A percentile compares a stretch with the other conserved stretches of the same genome.
Evolutionary conservation across 2,329 filamentous ascomycete genomes (phyloP).

Genomic region (Mycocentrospora acerina): DNA sequence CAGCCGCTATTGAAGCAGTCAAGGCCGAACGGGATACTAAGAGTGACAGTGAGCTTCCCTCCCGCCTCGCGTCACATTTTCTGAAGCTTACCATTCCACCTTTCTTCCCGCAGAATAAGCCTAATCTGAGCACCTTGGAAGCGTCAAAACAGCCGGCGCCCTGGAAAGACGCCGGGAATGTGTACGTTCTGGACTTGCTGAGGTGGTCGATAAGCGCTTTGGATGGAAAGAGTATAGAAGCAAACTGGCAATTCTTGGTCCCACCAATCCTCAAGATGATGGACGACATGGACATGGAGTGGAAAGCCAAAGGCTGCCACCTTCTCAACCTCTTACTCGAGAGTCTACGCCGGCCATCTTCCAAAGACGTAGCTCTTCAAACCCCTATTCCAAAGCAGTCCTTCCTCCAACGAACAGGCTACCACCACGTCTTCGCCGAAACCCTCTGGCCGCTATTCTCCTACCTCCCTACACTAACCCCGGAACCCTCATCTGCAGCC

Average conservation of each 20-base stretch:
- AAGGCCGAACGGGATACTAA: conserved; percentile 46
- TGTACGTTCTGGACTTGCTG: conserved; percentile 58
- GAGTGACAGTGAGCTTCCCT: conserved; percentile 54
- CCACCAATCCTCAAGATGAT: conserved; percentile 69
- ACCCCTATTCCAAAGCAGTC: conserved; percentile 25
- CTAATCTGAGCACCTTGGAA: conserved; percentile 49
- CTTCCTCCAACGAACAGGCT: conserved; percentile 56
- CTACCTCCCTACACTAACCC: conserved; percentile 75
- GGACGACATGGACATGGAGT: conserved; percentile 60
- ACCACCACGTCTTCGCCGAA: conserved; percentile 68
- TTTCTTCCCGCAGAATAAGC: conserved; percentile 56
- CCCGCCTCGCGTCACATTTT: conserved; percentile 54
- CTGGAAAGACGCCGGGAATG: conserved; percentile 59
- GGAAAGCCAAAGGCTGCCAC: conserved; percentile 59
- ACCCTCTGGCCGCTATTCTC: conserved; percentile 71
- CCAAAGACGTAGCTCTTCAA: background rate
- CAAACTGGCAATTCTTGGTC: conserved; percentile 67
- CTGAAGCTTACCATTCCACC: conserved; percentile 66
- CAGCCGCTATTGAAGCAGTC: conserved; percentile 49
- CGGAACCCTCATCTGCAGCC: conserved; percentile 66
- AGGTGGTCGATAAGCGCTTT: conserved; percentile 60
- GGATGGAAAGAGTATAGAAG: conserved; percentile 53
- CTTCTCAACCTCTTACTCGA: conserved; percentile 58
- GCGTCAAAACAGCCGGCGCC: conserved; percentile 56
- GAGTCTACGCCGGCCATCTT: conserved; percentile 23